Base-by-base conservation (phyloP, 306 rosid species). In the Sophora flavescens region DNA sequence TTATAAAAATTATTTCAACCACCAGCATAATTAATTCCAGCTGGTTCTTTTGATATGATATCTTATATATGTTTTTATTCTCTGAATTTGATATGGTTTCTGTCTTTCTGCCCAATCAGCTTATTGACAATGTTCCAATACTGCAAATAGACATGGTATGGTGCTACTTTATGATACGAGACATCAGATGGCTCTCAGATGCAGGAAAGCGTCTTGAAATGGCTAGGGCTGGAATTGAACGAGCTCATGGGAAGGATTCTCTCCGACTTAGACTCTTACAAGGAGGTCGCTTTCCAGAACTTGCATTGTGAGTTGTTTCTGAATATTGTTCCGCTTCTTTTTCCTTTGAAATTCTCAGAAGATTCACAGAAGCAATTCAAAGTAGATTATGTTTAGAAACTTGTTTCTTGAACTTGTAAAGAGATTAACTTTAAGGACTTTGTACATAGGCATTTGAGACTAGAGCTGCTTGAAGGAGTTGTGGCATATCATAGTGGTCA, bases 121-220 rank as follows among this genome's bases (percentile, higher is more conserved):
- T 89, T 78, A 74, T 95, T 63, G 98, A 92, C 83, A 95, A 92
- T 83, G 93, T 92, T 74, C 88, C 98, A 26, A 95, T 92, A 77
- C 90, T 95, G 59, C 98, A 91, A 92, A 84, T 90, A 72, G 97
- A 95, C 91, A 95, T 90, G 89, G 98, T 92, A 35, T 95, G 98
- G 98, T 95, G 98, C 91, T 95, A 95, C 83, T 92, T 95, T 84
- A 95, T 95, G 98, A 88, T 92, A 51, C 87, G 85, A 84, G 97
- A 95, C 76, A 87, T 95, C 36, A 86, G 81, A 76, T 86, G 93
- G 91, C 89, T 95, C 78, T 85, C 96, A 2, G 96, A 86, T 76
- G 98, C 98, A 1, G 95, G 93, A 74, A 59, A 80, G 54, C 95
- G 96, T 81, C 96, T 95, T 83, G 90, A 87, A 71, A 81, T 77